Percentiles rank a stretch among this genome's conserved stretches.
Conservation (phyloP, 2,329 filamentous ascomycete species). For the Leptosphaerulina australis region DNA sequence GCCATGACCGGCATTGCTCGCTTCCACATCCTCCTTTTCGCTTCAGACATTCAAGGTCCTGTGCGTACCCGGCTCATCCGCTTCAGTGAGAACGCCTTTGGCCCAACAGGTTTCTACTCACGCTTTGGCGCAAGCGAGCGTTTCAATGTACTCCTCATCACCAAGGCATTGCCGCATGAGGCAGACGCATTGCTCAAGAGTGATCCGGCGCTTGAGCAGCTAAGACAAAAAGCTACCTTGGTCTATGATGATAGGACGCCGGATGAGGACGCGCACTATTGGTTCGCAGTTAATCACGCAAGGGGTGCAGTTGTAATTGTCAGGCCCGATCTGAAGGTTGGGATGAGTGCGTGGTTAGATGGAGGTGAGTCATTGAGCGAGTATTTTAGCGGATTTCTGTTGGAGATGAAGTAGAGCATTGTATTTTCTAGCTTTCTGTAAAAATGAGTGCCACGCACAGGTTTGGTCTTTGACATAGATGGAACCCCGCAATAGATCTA, state of each 20-base stretch:
- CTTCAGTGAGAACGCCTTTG: conserved; percentile 14
- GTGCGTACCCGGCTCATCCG: conserved; percentile 19
- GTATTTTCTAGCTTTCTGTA: no score
- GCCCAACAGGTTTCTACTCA: conserved; percentile 31
- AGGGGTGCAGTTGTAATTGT: conserved; percentile 28
- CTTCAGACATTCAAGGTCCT: conserved; percentile 21
- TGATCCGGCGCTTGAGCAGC: conserved; percentile 7
- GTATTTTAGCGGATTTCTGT: conserved; percentile 19
- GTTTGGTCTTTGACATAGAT: no score
- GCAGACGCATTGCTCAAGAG: conserved; percentile 4
- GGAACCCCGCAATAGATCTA: no score
- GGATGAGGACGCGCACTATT: conserved; percentile 34
- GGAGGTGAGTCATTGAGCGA: conserved; percentile 6
- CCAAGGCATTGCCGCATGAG: conserved; percentile 36
- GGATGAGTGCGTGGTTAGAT: conserved; percentile 11
- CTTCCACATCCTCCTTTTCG: conserved; percentile 44
- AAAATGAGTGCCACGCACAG: no score
- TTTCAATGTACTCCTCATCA: conserved; percentile 42
- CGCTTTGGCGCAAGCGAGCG: conserved; percentile 29
- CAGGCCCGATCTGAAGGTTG: conserved; percentile 24
- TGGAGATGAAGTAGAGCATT: no score
- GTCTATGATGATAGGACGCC: conserved; percentile 35
- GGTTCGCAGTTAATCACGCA: conserved; percentile 26
- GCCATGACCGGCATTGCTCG: conserved; percentile 27
- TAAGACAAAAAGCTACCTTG: conserved; percentile 19